These are phyloP conservation scores for Eragrostis tef DNA, from an alignment of 202 grass and related monocot species.

Conservation along the genomic window DNA sequence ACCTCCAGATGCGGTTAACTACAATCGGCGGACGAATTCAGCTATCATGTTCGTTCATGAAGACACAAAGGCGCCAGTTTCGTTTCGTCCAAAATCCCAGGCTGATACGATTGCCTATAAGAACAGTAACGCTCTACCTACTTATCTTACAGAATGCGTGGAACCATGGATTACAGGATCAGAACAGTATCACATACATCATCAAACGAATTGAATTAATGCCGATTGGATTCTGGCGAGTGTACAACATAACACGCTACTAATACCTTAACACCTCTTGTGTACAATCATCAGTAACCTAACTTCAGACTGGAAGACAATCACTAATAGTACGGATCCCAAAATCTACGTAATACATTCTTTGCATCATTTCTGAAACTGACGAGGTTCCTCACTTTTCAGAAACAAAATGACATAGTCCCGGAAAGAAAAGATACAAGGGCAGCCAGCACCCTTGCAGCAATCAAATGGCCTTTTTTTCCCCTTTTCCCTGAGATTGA, in stretches of 20 bases:
- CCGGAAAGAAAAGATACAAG: background rate
- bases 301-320: background rate
- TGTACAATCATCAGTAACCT: conserved; percentile 44
- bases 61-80: background rate
- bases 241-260: conserved; percentile 49
- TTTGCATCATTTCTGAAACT: conserved; percentile 52
- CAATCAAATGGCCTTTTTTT: conserved; percentile 24
- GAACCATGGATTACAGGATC: background rate
- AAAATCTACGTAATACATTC: conserved; percentile 41
- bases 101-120: background rate
- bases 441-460: background rate
- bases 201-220: conserved; percentile 35
- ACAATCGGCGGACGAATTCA: no score
- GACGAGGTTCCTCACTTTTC: conserved; percentile 51
- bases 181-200: background rate
- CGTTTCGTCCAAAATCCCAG: background rate
- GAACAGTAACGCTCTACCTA: no score
- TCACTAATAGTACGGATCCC: conserved; percentile 1
- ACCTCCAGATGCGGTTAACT: no score
- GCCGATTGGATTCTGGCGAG: conserved; percentile 23
- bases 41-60: background rate
- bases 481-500: background rate
- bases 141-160: background rate
- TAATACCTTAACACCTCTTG: conserved; percentile 7
- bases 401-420: conserved; percentile 47